Percentiles rank a stretch among this genome's conserved stretches.
phyloP scores from a whole-genome alignment of 768 basidiomycete species.

The Calocera cornea region DNA sequence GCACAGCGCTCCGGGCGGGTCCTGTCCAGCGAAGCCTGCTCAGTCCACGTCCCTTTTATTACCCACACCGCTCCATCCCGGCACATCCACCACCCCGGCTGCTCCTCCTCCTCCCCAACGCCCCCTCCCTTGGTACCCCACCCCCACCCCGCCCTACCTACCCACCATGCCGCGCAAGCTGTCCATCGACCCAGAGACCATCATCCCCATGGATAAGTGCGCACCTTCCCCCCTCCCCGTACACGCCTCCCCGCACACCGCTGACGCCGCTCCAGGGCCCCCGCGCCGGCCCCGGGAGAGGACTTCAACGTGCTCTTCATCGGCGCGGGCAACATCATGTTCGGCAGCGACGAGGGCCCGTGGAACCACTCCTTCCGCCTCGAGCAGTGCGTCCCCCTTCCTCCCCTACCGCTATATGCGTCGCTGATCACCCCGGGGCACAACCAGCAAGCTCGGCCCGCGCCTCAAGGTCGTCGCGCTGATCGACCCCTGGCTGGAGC shows the following conservation, averaged over 20 bases:
- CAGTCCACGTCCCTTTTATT: no score
- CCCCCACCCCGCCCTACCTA: not conserved
- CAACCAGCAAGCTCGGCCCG: conserved; percentile 71
- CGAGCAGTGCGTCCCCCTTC: conserved; percentile 48
- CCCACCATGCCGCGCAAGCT: conserved; percentile 37
- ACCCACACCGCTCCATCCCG: no score
- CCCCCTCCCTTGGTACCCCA: not conserved
- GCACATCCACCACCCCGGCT: not conserved
- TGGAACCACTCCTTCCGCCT: conserved; percentile 90
- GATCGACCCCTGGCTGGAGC: conserved; percentile 78
- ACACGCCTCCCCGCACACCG: conserved; percentile 7
- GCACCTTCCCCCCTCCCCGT: conserved; percentile 13
- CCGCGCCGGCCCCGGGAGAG: conserved; percentile 32
- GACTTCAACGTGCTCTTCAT: conserved; percentile 91
- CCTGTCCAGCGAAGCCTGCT: no score
- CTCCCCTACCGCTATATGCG: conserved; percentile 10
- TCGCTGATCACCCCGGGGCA: not conserved
- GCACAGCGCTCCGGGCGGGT: no score
- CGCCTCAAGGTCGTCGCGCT: conserved; percentile 92
- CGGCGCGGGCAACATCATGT: conserved; percentile 97
- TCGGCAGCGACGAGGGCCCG: conserved; percentile 78
- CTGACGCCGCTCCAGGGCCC: conserved; percentile 17
- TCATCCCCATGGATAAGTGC: conserved; percentile 71
- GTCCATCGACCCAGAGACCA: conserved; percentile 65
- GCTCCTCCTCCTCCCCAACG: not conserved